These are phyloP conservation scores for Aspergillus puulaauensis DNA, from an alignment of 2,329 filamentous ascomycete genomes.

Conservation along the genomic window DNA sequence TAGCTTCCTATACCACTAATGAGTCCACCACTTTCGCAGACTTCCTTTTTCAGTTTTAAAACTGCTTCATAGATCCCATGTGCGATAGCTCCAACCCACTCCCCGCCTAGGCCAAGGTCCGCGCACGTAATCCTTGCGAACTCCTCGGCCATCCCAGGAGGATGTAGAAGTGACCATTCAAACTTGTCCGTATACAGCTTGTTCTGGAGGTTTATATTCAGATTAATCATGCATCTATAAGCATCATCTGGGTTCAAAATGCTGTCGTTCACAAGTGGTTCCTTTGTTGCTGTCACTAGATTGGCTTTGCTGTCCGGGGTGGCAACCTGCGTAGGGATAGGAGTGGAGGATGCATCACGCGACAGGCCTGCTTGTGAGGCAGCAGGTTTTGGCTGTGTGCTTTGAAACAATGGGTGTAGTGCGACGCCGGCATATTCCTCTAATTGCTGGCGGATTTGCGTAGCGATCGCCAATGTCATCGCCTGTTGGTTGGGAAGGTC, in stretches of 20 bases:
- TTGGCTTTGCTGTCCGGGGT: conserved; percentile 57
- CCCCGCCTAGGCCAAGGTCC: conserved; percentile 82
- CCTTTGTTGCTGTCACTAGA: conserved; percentile 32
- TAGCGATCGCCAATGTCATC: conserved; percentile 79
- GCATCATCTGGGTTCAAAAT: conserved; percentile 88
- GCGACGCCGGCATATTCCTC: conserved; percentile 96
- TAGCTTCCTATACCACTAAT: conserved; percentile 70
- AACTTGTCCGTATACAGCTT: conserved; percentile 95
- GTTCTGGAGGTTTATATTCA: conserved; percentile 90
- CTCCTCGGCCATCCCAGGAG: conserved; percentile 84
- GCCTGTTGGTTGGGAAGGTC: conserved; percentile 75
- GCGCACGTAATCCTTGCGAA: conserved; percentile 93
- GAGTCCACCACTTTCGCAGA: conserved; percentile 85
- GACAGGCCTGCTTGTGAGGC: conserved; percentile 41
- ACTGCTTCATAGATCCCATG: conserved; percentile 97
- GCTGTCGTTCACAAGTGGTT: conserved; percentile 59
- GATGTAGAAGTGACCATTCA: conserved; percentile 93
- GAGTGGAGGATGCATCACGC: conserved; percentile 55
- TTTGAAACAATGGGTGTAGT: conserved; percentile 85
- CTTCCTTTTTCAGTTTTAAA: conserved; percentile 89
- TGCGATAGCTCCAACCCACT: conserved; percentile 92
- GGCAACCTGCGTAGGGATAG: conserved; percentile 48
- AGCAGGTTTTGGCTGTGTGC: conserved; percentile 28
- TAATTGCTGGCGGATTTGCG: conserved; percentile 89
- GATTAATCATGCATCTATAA: conserved; percentile 85